phyloP scores from a whole-genome alignment of 352 stramenopile genomes.

The Globisporangium emineosum region DNA sequence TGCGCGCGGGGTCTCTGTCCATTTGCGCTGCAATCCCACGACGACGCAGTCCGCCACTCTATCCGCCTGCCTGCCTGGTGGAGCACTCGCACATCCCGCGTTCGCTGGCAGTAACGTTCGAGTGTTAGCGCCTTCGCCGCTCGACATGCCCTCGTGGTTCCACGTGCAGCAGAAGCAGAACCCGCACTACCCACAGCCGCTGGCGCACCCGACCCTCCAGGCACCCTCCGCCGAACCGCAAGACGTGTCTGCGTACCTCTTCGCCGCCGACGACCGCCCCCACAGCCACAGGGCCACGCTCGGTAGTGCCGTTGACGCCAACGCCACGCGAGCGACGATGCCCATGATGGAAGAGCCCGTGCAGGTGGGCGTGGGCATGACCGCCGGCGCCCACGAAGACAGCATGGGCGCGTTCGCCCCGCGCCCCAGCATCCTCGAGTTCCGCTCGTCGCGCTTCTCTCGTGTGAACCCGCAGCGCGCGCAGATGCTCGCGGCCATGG shows the following conservation, averaged over 20 bases:
- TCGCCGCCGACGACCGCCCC: neutral
- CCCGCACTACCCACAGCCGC: neutral
- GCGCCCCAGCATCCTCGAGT: slow-evolving; percentile 47
- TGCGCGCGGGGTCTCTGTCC: no score
- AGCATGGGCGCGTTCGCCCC: no score
- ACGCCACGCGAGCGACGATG: neutral
- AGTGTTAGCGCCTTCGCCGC: neutral
- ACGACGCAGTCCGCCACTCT: neutral
- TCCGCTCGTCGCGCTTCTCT: slow-evolving; percentile 43
- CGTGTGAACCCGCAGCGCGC: slow-evolving; percentile 47
- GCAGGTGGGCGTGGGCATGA: slow-evolving; percentile 26
- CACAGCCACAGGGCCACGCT: neutral
- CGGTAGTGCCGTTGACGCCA: no score
- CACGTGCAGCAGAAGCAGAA: neutral
- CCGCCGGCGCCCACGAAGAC: slow-evolving; percentile 18
- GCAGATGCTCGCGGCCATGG: slow-evolving; percentile 39
- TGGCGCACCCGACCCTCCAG: neutral
- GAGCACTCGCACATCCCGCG: neutral
- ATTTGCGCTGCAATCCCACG: neutral
- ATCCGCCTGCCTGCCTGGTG: neutral
- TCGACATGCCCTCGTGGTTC: slow-evolving; percentile 16
- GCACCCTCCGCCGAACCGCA: slow-evolving; percentile 1
- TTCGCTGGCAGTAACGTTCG: neutral
- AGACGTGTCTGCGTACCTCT: slow-evolving; percentile 8
- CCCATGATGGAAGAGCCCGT: slow-evolving; percentile 16